phyloP scores from a whole-genome alignment of 768 basidiomycete genomes.

The Tremella yokohamensis region DNA sequence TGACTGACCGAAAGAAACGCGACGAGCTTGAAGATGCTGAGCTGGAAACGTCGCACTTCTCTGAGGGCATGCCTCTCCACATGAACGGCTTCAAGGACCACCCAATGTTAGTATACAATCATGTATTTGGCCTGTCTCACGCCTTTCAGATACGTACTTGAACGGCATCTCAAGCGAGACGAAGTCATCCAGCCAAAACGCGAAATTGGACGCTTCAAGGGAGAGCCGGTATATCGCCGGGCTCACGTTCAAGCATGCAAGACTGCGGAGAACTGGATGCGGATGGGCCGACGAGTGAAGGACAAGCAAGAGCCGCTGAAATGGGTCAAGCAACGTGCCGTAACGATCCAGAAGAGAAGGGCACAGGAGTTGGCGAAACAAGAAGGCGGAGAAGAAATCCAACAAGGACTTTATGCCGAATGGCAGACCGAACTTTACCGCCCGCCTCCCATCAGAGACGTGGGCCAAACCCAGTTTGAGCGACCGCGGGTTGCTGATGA shows the following conservation, averaged over 20 bases:
- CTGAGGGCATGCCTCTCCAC: constrained; percentile 88
- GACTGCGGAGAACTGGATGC: constrained; percentile 92
- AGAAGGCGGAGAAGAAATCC: constrained; percentile 58
- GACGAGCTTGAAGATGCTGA: constrained; percentile 93
- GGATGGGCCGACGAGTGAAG: constrained; percentile 70
- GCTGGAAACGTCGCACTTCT: constrained; percentile 68
- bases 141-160: constrained; percentile 70
- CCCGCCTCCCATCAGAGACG: constrained; percentile 78
- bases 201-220: constrained; percentile 85
- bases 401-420: constrained; percentile 83
- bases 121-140: neutral
- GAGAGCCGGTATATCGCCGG: constrained; percentile 85
- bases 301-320: constrained; percentile 81
- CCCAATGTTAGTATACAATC: constrained; percentile 62
- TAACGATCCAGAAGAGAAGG: constrained; percentile 72
- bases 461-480: constrained; percentile 52
- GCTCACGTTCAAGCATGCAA: constrained; percentile 79
- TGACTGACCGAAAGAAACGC: constrained; percentile 61
- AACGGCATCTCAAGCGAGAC: constrained; percentile 79
- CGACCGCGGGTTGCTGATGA: constrained; percentile 10
- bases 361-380: constrained; percentile 63
- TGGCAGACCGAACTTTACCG: constrained; percentile 77
- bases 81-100: constrained; percentile 93
- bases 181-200: constrained; percentile 73
- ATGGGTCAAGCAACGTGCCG: constrained; percentile 76